phyloP scores from a whole-genome alignment of 352 stramenopile species.

The Pythium rishiriense region DNA sequence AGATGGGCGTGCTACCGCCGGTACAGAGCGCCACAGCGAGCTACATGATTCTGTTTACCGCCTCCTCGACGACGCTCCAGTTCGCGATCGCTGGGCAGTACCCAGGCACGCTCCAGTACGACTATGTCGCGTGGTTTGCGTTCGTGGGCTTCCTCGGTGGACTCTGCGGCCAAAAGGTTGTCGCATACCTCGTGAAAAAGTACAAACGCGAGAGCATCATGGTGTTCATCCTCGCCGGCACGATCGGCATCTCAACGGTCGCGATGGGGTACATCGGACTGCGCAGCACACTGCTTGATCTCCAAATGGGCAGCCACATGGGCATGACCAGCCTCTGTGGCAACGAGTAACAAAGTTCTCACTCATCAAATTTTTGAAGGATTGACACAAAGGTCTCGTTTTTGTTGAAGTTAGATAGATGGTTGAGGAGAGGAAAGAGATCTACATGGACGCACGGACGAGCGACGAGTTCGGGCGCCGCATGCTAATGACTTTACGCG shows the following conservation, averaged over 20 bases:
- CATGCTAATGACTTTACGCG: constrained; percentile 54
- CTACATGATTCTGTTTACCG: constrained; percentile 90
- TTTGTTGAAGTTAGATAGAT: not conserved
- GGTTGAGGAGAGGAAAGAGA: not conserved
- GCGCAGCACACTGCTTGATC: constrained; percentile 52
- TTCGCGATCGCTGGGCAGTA: constrained; percentile 85
- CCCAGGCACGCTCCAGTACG: constrained; percentile 71
- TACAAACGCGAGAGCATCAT: constrained; percentile 87
- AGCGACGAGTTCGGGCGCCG: constrained; percentile 43
- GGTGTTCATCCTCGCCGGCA: constrained; percentile 71
- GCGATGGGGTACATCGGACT: constrained; percentile 73
- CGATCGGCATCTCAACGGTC: constrained; percentile 69
- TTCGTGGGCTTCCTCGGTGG: constrained; percentile 89
- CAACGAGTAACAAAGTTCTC: constrained; percentile 33
- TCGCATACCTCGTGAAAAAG: constrained; percentile 91
- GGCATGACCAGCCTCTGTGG: constrained; percentile 73
- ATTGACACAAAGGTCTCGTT: not conserved
- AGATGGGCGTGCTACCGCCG: constrained; percentile 93
- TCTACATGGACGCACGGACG: constrained; percentile 22
- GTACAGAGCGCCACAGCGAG: constrained; percentile 92
- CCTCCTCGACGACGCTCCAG: constrained; percentile 93
- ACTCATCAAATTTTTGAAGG: not conserved
- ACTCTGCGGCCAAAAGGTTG: constrained; percentile 70
- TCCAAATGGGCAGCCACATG: constrained; percentile 59
- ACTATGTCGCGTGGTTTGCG: constrained; percentile 92